These are phyloP conservation scores for Arctium lappa DNA, from an alignment of 129 eudicot species.

Conservation along the genomic window DNA sequence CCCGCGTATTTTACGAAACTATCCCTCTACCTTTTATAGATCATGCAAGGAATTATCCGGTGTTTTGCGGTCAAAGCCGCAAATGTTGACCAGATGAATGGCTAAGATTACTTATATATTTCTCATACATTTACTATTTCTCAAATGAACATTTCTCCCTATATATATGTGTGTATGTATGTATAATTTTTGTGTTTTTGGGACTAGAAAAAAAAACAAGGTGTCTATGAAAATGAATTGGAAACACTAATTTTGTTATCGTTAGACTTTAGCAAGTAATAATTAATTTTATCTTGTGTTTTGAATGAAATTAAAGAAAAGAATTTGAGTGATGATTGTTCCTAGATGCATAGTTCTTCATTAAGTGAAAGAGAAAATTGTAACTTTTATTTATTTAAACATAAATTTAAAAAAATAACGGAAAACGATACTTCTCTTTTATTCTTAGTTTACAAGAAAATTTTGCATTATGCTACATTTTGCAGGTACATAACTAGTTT, in stretches of 20 bases:
- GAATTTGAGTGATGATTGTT: no score
- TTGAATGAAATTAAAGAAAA: background rate
- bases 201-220: background rate
- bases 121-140: no score
- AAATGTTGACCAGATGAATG: no score
- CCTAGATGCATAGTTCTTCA: background rate
- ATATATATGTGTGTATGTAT: no score
- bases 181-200: no score
- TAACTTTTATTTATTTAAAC: no score
- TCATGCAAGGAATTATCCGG: no score
- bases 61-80: no score
- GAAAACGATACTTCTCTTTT: background rate
- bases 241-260: background rate
- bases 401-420: background rate
- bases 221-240: background rate
- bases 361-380: background rate
- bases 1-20: no score
- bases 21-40: no score
- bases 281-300: background rate
- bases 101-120: no score
- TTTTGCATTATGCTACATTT: background rate
- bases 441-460: background rate
- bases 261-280: background rate
- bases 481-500: background rate
- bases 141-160: no score